These are phyloP conservation scores for Closterium sp. DNA, from an alignment of 139 green algal genomes.

Conservation along the genomic window DNA sequence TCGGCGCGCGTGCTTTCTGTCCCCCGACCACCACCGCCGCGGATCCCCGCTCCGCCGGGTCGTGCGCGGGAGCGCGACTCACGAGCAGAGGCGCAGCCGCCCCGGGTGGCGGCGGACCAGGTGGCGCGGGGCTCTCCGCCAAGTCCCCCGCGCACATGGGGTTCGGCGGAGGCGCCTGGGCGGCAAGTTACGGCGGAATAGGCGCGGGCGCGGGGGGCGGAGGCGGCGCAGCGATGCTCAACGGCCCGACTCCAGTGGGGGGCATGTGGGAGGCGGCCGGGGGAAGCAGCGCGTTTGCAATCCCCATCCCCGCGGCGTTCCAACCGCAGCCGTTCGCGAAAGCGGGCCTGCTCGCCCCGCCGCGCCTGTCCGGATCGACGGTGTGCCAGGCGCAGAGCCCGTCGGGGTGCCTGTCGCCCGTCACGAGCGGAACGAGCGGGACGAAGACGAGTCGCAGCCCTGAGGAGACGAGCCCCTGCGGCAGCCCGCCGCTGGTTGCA, in stretches of 20 bases:
- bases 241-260: background rate
- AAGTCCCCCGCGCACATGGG: background rate
- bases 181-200: background rate
- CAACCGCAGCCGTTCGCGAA: background rate
- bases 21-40: background rate
- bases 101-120: background rate
- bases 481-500: background rate
- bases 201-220: no score
- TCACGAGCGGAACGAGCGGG: background rate
- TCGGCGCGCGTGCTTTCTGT: background rate
- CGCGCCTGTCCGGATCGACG: background rate
- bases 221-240: background rate
- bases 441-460: background rate
- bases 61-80: background rate
- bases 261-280: background rate
- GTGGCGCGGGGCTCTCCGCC: background rate
- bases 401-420: slow-evolving; percentile 1
- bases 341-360: background rate
- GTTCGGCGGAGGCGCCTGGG: background rate
- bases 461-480: background rate
- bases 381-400: background rate
- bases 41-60: background rate
- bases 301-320: background rate
- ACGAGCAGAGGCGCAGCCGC: background rate
- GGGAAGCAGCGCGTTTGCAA: background rate